A percentile compares a stretch with the other conserved stretches of the same genome.
Conservation (phyloP, 768 basidiomycete species). For the Tylopilus intermedius region DNA sequence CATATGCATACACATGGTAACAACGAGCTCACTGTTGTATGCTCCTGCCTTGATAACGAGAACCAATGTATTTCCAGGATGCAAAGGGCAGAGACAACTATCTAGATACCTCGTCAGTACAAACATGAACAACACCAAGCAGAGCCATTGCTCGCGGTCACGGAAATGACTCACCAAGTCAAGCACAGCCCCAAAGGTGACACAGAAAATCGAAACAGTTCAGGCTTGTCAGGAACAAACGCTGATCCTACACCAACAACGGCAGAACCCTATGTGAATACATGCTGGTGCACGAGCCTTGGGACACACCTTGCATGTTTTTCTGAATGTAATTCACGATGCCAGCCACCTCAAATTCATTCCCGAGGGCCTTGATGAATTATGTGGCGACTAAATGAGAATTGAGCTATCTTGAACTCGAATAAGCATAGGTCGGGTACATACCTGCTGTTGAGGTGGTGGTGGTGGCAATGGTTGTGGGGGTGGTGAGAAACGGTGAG, state of each 20-base stretch:
- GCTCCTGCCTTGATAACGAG: too few relatives aligned
- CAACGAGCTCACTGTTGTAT: too few relatives aligned
- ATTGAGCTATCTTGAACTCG: conserved; percentile 21
- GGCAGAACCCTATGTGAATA: conserved; percentile 10
- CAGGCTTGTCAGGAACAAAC: conserved; percentile 34
- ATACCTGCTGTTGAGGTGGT: conserved; percentile 25
- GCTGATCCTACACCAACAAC: conserved; percentile 21
- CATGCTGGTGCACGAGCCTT: conserved; percentile 6
- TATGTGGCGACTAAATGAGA: conserved; percentile 22
- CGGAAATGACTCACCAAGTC: too few relatives aligned
- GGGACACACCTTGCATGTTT: conserved; percentile 42
- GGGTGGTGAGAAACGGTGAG: conserved; percentile 23
- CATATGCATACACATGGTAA: too few relatives aligned
- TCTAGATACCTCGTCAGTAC: too few relatives aligned
- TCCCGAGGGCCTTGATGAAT: conserved; percentile 14
- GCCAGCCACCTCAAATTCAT: conserved; percentile 46
- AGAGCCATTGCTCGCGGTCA: too few relatives aligned
- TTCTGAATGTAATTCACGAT: conserved; percentile 52
- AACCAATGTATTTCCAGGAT: too few relatives aligned
- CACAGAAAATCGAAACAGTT: conserved; percentile 62
- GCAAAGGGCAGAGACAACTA: too few relatives aligned
- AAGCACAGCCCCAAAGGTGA: conserved; percentile 14
- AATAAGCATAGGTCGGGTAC: conserved; percentile 17
- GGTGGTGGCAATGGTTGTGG: conserved; percentile 20
- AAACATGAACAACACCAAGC: too few relatives aligned